These are phyloP conservation scores for Geotrichum siamense DNA, from an alignment of 1,139 yeast genomes.

Conservation along the genomic window DNA sequence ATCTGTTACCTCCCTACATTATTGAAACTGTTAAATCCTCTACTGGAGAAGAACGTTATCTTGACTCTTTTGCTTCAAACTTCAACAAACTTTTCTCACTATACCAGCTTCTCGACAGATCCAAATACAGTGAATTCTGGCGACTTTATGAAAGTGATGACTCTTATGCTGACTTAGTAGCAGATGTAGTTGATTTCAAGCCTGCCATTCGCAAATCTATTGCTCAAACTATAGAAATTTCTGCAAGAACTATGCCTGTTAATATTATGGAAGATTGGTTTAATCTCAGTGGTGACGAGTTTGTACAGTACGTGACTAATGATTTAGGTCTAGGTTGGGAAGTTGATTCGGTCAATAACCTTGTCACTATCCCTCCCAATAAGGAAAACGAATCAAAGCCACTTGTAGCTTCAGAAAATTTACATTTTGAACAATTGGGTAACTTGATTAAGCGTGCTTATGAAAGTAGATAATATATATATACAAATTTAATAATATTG, in stretches of 20 bases:
- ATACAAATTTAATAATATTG: too few relatives aligned
- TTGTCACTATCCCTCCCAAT: constrained; percentile 28
- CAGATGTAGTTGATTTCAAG: constrained; percentile 34
- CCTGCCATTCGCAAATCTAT: constrained; percentile 33
- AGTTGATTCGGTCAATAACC: constrained; percentile 18
- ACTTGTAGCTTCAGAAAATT: constrained; percentile 31
- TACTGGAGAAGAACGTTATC: constrained; percentile 13
- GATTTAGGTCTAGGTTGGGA: constrained; percentile 31
- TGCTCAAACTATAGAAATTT: constrained; percentile 31
- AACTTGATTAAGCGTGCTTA: constrained; percentile 33
- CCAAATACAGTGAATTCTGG: constrained; percentile 38
- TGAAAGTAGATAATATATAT: constrained; percentile 23
- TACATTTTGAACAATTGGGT: constrained; percentile 33
- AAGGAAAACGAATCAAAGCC: constrained; percentile 34
- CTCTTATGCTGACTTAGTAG: constrained; percentile 34
- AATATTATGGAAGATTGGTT: constrained; percentile 32
- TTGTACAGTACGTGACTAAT: constrained; percentile 32
- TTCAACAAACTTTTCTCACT: constrained; percentile 37
- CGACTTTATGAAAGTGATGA: constrained; percentile 32
- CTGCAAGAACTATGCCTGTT: constrained; percentile 29
- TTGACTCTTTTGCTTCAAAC: constrained; percentile 31
- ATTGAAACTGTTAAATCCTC: constrained; percentile 18
- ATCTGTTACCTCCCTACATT: constrained; percentile 41
- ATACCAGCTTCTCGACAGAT: constrained; percentile 35
- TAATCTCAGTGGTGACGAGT: constrained; percentile 30